Evolutionary conservation across 306 rosid genomes (phyloP).

Genomic region (Quercus bicolor): DNA sequence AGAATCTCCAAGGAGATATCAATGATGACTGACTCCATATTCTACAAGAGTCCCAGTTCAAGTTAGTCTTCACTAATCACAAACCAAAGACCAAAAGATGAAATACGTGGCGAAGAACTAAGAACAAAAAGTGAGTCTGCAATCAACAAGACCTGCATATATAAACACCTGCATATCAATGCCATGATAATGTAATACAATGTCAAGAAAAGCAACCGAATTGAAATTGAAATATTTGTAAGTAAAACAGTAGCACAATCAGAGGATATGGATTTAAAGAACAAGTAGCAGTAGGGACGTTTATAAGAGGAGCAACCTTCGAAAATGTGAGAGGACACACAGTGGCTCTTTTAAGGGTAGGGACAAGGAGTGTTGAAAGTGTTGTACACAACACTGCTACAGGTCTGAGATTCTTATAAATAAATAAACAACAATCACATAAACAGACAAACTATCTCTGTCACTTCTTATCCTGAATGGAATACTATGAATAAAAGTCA

Average conservation of each 20-base stretch:
- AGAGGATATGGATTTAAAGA: not conserved
- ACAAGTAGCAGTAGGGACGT: not conserved
- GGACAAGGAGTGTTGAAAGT: not conserved
- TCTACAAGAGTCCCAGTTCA: not conserved
- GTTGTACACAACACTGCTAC: no score
- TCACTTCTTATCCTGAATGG: no score
- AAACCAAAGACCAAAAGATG: not conserved
- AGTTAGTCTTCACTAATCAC: no score
- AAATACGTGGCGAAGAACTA: not conserved
- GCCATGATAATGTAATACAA: not conserved
- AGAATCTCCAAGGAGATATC: conserved; percentile 34
- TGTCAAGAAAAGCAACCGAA: not conserved
- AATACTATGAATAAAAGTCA: no score
- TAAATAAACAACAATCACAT: no score
- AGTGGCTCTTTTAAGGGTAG: conserved; percentile 16
- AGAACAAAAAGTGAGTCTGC: not conserved
- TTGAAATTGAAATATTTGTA: not conserved
- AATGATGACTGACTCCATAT: conserved; percentile 7
- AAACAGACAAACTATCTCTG: no score
- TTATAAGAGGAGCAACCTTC: conserved; percentile 1
- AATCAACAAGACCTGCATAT: conserved; percentile 6
- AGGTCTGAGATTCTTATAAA: no score
- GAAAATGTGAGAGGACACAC: conserved; percentile 10
- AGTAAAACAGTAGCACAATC: not conserved
- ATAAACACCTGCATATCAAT: not conserved